Evolutionary conservation across 1,284 basidiomycete genomes (phyloP).

Genomic region (Mycena citricolor): DNA sequence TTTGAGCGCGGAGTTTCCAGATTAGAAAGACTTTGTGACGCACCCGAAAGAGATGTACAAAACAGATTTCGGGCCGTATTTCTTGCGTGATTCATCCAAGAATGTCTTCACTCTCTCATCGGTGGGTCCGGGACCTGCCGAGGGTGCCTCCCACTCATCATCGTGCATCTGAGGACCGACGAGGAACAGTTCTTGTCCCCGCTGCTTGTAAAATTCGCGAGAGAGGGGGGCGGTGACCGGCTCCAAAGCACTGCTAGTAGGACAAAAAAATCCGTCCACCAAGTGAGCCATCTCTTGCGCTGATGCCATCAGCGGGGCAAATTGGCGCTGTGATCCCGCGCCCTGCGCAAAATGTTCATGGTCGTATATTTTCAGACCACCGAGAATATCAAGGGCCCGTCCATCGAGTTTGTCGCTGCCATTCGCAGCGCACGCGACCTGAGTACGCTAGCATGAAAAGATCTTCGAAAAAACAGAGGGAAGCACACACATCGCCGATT

Average conservation of each 20-base stretch:
- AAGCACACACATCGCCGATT: background rate
- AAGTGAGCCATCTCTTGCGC: constrained; percentile 5
- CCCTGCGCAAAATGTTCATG: constrained; percentile 6
- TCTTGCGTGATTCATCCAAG: constrained; percentile 6
- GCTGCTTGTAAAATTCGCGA: constrained; percentile 1
- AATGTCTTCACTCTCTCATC: constrained; percentile 6
- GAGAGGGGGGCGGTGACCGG: constrained; percentile 7
- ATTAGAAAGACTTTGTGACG: too few species aligned
- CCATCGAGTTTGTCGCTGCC: constrained; percentile 10
- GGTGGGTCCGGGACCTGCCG: background rate
- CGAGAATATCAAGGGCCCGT: constrained; percentile 1
- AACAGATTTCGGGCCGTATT: constrained; percentile 12
- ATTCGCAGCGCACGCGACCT: constrained; percentile 8
- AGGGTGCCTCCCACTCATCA: background rate
- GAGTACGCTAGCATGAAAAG: too few species aligned
- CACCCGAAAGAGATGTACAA: constrained; percentile 22
- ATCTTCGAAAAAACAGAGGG: too few species aligned
- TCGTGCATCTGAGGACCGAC: constrained; percentile 14
- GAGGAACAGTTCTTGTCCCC: constrained; percentile 14
- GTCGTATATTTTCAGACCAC: constrained; percentile 15
- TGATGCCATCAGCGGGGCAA: background rate
- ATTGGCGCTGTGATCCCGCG: background rate
- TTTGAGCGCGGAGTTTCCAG: too few species aligned
- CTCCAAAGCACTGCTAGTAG: constrained; percentile 2
- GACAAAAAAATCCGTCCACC: constrained; percentile 6